These are phyloP conservation scores for Ramaria sp. DNA, from an alignment of 768 basidiomycete genomes.

Conservation along the genomic window DNA sequence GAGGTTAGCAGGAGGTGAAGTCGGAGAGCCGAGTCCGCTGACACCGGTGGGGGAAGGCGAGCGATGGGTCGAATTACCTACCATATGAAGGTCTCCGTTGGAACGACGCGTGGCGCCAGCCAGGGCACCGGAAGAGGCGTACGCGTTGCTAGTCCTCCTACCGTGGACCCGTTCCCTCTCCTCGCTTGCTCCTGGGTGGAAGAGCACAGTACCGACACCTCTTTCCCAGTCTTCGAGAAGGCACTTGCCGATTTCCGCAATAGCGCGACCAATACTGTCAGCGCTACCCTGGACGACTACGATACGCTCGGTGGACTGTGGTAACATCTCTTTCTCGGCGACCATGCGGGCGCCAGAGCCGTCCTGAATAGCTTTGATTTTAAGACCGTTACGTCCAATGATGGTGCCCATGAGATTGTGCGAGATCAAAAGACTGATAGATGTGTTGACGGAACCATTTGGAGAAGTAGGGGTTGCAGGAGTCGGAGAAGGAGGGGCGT, in stretches of 20 bases:
- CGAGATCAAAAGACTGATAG: constrained; percentile 93
- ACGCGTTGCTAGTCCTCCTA: constrained; percentile 40
- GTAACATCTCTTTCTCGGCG: constrained; percentile 97
- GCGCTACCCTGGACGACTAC: constrained; percentile 95
- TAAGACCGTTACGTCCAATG: constrained; percentile 90
- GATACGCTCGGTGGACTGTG: constrained; percentile 97
- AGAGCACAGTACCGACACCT: constrained; percentile 86
- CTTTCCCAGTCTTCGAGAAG: constrained; percentile 96
- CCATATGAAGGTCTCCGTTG: constrained; percentile 39
- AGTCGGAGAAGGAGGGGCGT: constrained; percentile 63
- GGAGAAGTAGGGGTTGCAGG: constrained; percentile 58
- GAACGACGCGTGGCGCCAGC: constrained; percentile 47
- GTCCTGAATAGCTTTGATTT: constrained; percentile 99
- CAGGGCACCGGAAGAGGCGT: constrained; percentile 24
- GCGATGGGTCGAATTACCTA: neutral
- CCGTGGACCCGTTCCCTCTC: constrained; percentile 38
- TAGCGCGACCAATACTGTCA: constrained; percentile 85
- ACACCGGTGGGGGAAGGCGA: constrained; percentile 13
- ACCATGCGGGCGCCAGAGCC: constrained; percentile 95
- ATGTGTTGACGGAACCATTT: constrained; percentile 51
- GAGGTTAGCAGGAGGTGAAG: constrained; percentile 50
- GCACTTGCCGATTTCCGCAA: constrained; percentile 93
- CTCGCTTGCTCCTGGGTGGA: constrained; percentile 85
- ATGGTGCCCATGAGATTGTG: constrained; percentile 99
- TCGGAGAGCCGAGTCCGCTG: constrained; percentile 16